Evolutionary conservation across 164 flowering plant species (phyloP).

Genomic region (Dillenia suffruticosa): DNA sequence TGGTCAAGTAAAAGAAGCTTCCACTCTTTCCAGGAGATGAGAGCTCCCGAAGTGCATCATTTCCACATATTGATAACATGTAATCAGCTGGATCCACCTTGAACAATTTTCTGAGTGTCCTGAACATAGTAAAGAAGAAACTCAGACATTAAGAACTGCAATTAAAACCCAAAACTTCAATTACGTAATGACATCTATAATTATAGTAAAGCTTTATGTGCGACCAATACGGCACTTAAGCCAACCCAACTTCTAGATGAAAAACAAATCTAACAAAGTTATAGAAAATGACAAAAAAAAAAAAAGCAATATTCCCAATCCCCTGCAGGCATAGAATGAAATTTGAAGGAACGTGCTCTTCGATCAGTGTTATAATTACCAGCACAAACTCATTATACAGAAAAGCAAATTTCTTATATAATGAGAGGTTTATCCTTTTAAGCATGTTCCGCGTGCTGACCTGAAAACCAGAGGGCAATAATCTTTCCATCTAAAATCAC

Average conservation of each 20-base stretch:
- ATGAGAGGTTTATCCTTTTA: neutral
- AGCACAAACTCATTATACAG: neutral
- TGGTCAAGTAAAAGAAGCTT: conserved; percentile 82
- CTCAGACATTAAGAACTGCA: too few species aligned
- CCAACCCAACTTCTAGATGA: too few species aligned
- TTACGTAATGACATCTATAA: too few species aligned
- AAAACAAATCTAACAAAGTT: too few species aligned
- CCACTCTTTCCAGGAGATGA: conserved; percentile 99
- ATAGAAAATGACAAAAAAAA: too few species aligned
- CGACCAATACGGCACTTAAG: too few species aligned
- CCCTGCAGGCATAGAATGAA: too few species aligned
- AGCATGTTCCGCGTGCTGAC: conserved; percentile 23
- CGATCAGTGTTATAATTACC: too few species aligned
- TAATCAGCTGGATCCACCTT: conserved; percentile 94
- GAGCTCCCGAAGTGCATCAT: conserved; percentile 91
- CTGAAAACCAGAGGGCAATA: conserved; percentile 89
- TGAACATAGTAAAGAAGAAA: conserved; percentile 16
- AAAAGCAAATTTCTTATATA: neutral
- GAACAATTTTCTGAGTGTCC: conserved; percentile 86
- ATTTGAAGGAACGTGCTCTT: too few species aligned
- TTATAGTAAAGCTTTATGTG: too few species aligned
- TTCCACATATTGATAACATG: conserved; percentile 93
- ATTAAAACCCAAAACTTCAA: too few species aligned
- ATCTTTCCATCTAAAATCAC: conserved; percentile 86
- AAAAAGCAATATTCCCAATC: too few species aligned